phyloP scores from a whole-genome alignment of 345 rosid genomes.

The Erodium maritimum region DNA sequence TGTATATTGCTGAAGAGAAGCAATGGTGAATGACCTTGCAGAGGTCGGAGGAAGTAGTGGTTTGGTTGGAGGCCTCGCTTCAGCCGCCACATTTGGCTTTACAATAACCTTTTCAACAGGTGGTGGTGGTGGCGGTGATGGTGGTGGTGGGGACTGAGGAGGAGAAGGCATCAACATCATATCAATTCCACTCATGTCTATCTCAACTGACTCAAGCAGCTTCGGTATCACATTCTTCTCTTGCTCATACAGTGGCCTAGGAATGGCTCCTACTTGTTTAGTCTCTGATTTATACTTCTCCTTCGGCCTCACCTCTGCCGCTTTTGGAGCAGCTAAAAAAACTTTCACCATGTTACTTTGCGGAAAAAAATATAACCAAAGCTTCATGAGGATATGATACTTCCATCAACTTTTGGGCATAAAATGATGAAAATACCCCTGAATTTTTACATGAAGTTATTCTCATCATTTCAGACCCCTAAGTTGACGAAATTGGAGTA shows the following conservation, averaged over 20 bases:
- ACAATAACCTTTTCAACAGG: constrained; percentile 29
- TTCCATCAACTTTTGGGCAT: no score
- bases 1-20: constrained; percentile 91
- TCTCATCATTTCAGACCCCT: no score
- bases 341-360: not conserved
- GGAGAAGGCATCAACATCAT: constrained; percentile 32
- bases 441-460: no score
- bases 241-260: constrained; percentile 33
- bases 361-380: not conserved
- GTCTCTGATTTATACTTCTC: constrained; percentile 23
- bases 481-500: no score
- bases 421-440: no score
- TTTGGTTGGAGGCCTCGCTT: constrained; percentile 42
- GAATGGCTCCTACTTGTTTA: constrained; percentile 34
- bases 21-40: constrained; percentile 74
- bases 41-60: constrained; percentile 27
- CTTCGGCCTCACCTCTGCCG: constrained; percentile 18
- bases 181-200: constrained; percentile 39
- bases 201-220: constrained; percentile 44
- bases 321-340: constrained; percentile 42
- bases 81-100: constrained; percentile 39
- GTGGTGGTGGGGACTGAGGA: constrained; percentile 40
- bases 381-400: no score
- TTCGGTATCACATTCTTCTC: constrained; percentile 27
- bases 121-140: constrained; percentile 40